These are phyloP conservation scores for Emmonsiellopsis sp. DNA, from an alignment of 2,329 filamentous ascomycete species.

Conservation along the genomic window DNA sequence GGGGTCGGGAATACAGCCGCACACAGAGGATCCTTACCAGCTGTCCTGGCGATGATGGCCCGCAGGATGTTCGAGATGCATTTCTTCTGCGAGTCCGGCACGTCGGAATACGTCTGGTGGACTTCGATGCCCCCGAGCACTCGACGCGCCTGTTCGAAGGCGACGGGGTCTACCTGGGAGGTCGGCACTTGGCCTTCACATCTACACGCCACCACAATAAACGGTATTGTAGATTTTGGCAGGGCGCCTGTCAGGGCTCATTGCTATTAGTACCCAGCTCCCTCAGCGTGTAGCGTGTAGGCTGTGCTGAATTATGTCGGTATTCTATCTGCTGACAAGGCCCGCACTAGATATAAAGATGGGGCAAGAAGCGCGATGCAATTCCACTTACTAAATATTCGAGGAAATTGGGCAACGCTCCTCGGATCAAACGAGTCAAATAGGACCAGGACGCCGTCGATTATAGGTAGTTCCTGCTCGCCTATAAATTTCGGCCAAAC, in stretches of 20 bases:
- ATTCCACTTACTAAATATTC: constrained; percentile 62
- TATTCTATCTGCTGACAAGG: not conserved
- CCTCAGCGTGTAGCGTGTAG: constrained; percentile 11
- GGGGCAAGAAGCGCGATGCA: constrained; percentile 1
- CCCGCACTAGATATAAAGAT: constrained; percentile 6
- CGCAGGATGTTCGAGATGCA: constrained; percentile 69
- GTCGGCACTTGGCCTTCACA: constrained; percentile 67
- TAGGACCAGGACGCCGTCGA: constrained; percentile 76
- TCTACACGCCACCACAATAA: constrained; percentile 78
- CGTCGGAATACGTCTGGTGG: constrained; percentile 62
- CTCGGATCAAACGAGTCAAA: constrained; percentile 78
- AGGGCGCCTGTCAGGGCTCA: constrained; percentile 52
- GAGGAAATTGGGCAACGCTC: constrained; percentile 64
- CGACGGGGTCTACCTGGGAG: constrained; percentile 61
- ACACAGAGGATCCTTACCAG: constrained; percentile 46
- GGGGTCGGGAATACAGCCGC: constrained; percentile 5
- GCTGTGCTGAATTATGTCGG: not conserved
- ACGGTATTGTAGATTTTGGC: constrained; percentile 62
- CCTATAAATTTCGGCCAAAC: constrained; percentile 46
- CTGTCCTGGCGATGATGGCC: constrained; percentile 56
- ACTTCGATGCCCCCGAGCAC: constrained; percentile 58
- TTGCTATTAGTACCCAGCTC: not conserved
- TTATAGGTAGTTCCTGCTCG: constrained; percentile 60
- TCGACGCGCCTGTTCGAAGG: constrained; percentile 55
- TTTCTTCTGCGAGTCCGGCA: constrained; percentile 61